Evolutionary conservation across 2,329 filamentous ascomycete species (phyloP).

Genomic region (Aciculosporium take): DNA sequence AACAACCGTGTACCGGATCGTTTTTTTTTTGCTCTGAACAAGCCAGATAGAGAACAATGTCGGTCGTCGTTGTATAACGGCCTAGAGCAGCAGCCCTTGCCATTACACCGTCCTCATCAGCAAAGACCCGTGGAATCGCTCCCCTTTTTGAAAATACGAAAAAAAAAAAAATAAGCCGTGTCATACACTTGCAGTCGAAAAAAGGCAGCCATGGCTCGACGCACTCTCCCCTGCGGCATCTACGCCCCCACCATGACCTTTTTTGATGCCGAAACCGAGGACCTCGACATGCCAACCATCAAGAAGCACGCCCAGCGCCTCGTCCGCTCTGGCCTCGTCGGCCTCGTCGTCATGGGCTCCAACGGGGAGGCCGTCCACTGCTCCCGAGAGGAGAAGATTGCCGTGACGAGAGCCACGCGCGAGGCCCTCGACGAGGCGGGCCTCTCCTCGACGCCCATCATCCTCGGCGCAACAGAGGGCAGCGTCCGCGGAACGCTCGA

Average conservation of each 20-base stretch:
- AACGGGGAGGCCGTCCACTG: slow-evolving; percentile 85
- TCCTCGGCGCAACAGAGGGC: slow-evolving; percentile 69
- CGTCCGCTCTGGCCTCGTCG: slow-evolving; percentile 61
- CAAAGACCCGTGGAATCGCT: no score
- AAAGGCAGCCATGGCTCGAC: background rate
- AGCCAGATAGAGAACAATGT: no score
- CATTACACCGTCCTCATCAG: no score
- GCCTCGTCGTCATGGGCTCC: slow-evolving; percentile 76
- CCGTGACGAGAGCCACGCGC: slow-evolving; percentile 62
- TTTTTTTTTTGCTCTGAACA: no score
- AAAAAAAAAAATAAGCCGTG: background rate
- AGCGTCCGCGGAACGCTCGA: slow-evolving; percentile 70
- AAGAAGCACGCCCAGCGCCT: slow-evolving; percentile 70
- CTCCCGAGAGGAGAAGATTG: slow-evolving; percentile 59
- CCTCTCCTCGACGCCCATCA: slow-evolving; percentile 61
- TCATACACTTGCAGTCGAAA: no score
- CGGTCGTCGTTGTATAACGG: no score
- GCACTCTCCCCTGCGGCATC: slow-evolving; percentile 57
- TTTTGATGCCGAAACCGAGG: slow-evolving; percentile 71
- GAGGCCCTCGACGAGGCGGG: slow-evolving; percentile 72
- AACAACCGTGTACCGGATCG: no score
- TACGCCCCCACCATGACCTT: slow-evolving; percentile 88
- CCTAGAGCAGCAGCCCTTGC: no score
- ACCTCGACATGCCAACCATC: slow-evolving; percentile 66
- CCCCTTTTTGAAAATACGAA: background rate